These are phyloP conservation scores for Euphorbia corollata DNA, from an alignment of 441 rosid species.

Conservation along the genomic window DNA sequence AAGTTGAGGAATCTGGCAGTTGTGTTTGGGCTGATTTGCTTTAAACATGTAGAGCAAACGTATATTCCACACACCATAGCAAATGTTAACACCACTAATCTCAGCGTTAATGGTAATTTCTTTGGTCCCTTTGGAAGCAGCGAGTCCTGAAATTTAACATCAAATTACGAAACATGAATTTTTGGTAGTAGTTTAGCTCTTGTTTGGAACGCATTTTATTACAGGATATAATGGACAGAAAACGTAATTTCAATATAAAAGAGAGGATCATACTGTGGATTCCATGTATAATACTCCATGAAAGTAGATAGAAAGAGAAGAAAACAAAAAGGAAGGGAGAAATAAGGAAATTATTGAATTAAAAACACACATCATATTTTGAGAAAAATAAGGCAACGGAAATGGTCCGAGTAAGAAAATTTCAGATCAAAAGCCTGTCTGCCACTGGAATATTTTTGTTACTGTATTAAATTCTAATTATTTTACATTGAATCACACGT, in stretches of 20 bases:
- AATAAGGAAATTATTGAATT: conserved; percentile 5
- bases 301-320: conserved; percentile 10
- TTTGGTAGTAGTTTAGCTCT: no score
- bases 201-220: no score
- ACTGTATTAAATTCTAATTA: background rate
- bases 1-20: conserved; percentile 17
- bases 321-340: conserved; percentile 7
- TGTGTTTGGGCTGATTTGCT: conserved; percentile 26
- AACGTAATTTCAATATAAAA: background rate
- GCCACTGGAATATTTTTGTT: background rate
- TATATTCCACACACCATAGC: conserved; percentile 41
- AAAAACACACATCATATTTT: background rate
- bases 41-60: conserved; percentile 36
- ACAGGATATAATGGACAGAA: background rate
- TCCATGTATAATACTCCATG: conserved; percentile 32
- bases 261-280: conserved; percentile 13
- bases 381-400: conserved; percentile 34
- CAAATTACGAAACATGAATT: background rate
- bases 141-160: conserved; percentile 27
- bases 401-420: conserved; percentile 22
- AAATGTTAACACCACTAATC: conserved; percentile 33
- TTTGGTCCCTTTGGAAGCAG: conserved; percentile 32
- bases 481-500: conserved; percentile 1
- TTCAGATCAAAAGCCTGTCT: conserved; percentile 14
- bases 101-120: conserved; percentile 31